A percentile compares a stretch with the other conserved stretches of the same genome.
phyloP scores from a whole-genome alignment of 106 monocot genomes.

The Phalaenopsis aphrodite region DNA sequence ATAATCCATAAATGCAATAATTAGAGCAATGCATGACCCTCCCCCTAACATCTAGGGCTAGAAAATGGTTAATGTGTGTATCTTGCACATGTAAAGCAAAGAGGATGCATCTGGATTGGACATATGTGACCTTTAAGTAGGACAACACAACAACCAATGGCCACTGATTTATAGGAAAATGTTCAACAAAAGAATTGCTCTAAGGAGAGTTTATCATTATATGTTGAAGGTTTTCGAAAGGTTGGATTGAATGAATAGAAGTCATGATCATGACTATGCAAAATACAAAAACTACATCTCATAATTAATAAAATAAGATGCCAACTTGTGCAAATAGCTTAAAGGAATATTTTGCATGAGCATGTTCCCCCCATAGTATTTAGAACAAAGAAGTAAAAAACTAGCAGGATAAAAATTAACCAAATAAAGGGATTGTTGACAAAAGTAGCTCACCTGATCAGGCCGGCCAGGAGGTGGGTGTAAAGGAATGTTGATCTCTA shows the following conservation, averaged over 20 bases:
- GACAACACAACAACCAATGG: neutral
- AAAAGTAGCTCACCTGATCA: constrained; percentile 41
- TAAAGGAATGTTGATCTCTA: constrained; percentile 75
- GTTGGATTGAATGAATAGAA: neutral
- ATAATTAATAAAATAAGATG: neutral
- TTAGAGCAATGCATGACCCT: neutral
- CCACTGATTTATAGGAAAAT: neutral
- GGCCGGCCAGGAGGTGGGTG: constrained; percentile 60
- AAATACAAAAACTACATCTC: neutral
- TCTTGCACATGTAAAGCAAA: neutral
- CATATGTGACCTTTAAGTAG: neutral
- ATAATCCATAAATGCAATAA: neutral
- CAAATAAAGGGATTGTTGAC: neutral
- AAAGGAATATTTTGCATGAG: neutral
- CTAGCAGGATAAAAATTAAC: neutral
- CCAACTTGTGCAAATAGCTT: neutral
- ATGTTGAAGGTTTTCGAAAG: neutral
- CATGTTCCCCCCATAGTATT: neutral
- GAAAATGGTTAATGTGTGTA: neutral
- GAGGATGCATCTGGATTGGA: neutral
- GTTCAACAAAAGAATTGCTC: neutral
- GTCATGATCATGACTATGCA: neutral
- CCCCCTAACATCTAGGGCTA: neutral
- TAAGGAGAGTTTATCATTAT: neutral
- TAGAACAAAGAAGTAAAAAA: neutral